Evolutionary conservation across 1,284 basidiomycete genomes (phyloP).

Genomic region (Meira nashicola): DNA sequence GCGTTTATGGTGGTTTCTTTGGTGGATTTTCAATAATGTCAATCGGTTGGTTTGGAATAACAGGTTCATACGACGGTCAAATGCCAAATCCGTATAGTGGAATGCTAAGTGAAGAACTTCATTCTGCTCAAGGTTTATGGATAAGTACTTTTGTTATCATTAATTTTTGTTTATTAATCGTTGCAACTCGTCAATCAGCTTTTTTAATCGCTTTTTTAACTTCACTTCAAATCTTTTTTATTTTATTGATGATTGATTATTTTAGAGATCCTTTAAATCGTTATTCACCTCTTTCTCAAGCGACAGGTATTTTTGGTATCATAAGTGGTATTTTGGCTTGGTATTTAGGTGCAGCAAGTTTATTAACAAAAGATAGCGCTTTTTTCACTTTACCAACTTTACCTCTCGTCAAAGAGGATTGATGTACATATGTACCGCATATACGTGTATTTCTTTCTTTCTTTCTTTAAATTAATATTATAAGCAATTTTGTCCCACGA

Average conservation of each 20-base stretch:
- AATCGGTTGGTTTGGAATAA: background rate
- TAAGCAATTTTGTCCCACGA: too few species aligned
- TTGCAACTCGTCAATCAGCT: slow-evolving; percentile 6
- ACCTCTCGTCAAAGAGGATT: background rate
- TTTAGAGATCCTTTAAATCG: background rate
- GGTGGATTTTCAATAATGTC: background rate
- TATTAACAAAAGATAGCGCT: slow-evolving; percentile 5
- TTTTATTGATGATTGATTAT: slow-evolving; percentile 1
- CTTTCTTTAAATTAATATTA: too few species aligned
- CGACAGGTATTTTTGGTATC: background rate
- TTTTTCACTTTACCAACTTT: slow-evolving; percentile 5
- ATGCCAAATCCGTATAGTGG: background rate
- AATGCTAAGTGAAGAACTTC: background rate
- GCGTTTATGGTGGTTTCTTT: background rate
- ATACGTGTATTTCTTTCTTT: background rate
- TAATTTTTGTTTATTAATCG: background rate
- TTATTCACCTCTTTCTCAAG: background rate
- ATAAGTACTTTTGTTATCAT: slow-evolving; percentile 4
- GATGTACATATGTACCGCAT: background rate
- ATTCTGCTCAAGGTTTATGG: background rate
- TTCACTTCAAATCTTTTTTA: background rate
- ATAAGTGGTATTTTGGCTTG: slow-evolving; percentile 2
- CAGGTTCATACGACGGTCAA: background rate
- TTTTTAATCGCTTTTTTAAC: background rate
- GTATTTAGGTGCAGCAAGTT: background rate